These are phyloP conservation scores for Rosa lucieae DNA, from an alignment of 306 rosid genomes.

Conservation along the genomic window DNA sequence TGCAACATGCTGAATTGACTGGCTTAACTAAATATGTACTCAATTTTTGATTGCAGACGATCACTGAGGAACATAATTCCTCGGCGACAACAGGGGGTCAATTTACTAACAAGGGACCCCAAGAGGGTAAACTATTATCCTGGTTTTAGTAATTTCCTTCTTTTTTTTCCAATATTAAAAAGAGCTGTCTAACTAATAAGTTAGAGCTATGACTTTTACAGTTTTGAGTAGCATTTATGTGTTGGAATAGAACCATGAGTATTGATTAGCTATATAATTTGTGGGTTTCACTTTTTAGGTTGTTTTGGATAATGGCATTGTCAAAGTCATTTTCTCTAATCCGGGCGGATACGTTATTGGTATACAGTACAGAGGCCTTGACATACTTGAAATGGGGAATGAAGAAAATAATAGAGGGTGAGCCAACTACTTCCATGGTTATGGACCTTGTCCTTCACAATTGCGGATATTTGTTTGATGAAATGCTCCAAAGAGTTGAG, in stretches of 20 bases:
- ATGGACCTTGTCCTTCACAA: background rate
- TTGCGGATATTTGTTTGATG: background rate
- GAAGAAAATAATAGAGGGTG: conserved; percentile 59
- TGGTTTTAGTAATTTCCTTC: background rate
- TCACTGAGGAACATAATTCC: background rate
- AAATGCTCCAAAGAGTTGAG: background rate
- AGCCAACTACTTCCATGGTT: background rate
- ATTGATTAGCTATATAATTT: background rate
- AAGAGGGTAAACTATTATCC: background rate
- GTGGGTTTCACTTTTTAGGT: conserved; percentile 36
- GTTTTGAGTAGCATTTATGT: background rate
- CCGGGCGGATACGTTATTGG: conserved; percentile 59
- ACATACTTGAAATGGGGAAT: conserved; percentile 38
- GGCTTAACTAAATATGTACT: background rate
- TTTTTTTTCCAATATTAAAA: background rate
- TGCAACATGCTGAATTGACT: background rate
- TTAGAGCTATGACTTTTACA: background rate
- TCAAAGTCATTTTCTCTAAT: conserved; percentile 42
- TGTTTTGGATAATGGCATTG: conserved; percentile 58
- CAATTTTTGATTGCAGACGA: conserved; percentile 14
- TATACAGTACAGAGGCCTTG: conserved; percentile 45
- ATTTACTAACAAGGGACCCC: background rate
- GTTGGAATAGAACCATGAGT: background rate
- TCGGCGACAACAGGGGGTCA: background rate
- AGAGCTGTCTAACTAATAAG: background rate